A percentile compares a stretch with the other conserved stretches of the same genome.
Conservation (phyloP, 2,329 filamentous ascomycete species). For the Ophiostoma sp. region DNA sequence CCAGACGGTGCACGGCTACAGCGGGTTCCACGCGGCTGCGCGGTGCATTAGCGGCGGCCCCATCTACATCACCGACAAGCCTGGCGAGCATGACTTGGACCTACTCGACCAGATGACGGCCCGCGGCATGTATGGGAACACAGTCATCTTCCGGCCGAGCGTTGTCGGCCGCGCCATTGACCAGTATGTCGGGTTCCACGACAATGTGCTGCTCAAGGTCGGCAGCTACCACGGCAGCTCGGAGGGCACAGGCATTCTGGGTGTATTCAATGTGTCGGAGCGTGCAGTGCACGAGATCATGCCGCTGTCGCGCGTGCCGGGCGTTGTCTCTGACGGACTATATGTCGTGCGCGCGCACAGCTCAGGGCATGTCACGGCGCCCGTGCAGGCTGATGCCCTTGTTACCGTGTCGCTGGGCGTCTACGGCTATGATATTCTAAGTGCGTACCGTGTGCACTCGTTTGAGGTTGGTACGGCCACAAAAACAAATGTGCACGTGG, state of each 20-base stretch:
- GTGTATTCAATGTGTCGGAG: slow-evolving; percentile 74
- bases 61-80: slow-evolving; percentile 88
- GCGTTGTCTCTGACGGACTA: slow-evolving; percentile 47
- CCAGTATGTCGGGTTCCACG: slow-evolving; percentile 70
- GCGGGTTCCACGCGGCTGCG: slow-evolving; percentile 81
- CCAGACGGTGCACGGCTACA: slow-evolving; percentile 61
- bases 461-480: slow-evolving; percentile 41
- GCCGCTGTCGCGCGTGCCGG: slow-evolving; percentile 66
- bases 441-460: slow-evolving; percentile 60
- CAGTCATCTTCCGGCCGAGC: slow-evolving; percentile 75
- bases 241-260: slow-evolving; percentile 69
- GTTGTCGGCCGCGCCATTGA: slow-evolving; percentile 66
- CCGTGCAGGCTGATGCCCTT: slow-evolving; percentile 43
- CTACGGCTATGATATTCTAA: slow-evolving; percentile 74
- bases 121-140: slow-evolving; percentile 62
- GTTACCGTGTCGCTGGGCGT: slow-evolving; percentile 58
- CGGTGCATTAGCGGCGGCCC: slow-evolving; percentile 86
- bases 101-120: slow-evolving; percentile 80
- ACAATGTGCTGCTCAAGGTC: slow-evolving; percentile 68
- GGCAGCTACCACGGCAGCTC: slow-evolving; percentile 65
- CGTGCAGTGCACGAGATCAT: slow-evolving; percentile 61
- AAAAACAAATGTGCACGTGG: slow-evolving; percentile 50
- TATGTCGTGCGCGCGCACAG: slow-evolving; percentile 73
- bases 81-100: slow-evolving; percentile 69
- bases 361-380: slow-evolving; percentile 56